These are phyloP conservation scores for Colletotrichum chlorophyti DNA, from an alignment of 2,329 filamentous ascomycete genomes.

Conservation along the genomic window DNA sequence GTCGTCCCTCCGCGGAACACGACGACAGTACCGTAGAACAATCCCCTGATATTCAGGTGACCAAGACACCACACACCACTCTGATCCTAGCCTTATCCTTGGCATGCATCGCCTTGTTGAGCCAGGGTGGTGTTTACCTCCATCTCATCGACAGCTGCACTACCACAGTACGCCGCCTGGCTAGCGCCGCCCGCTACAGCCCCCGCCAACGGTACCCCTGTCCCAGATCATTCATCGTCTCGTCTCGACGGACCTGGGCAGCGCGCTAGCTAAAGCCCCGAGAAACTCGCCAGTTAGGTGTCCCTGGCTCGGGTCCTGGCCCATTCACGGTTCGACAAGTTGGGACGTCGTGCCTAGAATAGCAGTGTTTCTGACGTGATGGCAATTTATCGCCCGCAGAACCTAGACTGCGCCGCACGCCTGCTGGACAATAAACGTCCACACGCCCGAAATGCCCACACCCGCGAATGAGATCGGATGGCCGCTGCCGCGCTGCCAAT, in stretches of 20 bases:
- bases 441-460: not conserved
- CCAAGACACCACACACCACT: no score
- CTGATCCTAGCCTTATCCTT: no score
- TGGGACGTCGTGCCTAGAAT: not conserved
- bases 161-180: not conserved
- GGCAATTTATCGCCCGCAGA: not conserved
- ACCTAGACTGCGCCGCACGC: not conserved
- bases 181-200: not conserved
- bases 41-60: no score
- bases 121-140: no score
- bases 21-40: no score
- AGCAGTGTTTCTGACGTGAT: not conserved
- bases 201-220: not conserved
- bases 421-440: not conserved
- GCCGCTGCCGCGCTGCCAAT: slow-evolving; percentile 1
- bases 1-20: no score
- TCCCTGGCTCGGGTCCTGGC: not conserved
- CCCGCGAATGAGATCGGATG: slow-evolving; percentile 10
- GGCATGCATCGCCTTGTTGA: no score
- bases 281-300: not conserved
- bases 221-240: slow-evolving; percentile 1
- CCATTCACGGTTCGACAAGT: not conserved
- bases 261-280: not conserved
- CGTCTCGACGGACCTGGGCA: not conserved
- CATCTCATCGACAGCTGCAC: slow-evolving; percentile 3